Conservation (phyloP, 495 filamentous ascomycete species). For the Opeltia flavorubescens region DNA sequence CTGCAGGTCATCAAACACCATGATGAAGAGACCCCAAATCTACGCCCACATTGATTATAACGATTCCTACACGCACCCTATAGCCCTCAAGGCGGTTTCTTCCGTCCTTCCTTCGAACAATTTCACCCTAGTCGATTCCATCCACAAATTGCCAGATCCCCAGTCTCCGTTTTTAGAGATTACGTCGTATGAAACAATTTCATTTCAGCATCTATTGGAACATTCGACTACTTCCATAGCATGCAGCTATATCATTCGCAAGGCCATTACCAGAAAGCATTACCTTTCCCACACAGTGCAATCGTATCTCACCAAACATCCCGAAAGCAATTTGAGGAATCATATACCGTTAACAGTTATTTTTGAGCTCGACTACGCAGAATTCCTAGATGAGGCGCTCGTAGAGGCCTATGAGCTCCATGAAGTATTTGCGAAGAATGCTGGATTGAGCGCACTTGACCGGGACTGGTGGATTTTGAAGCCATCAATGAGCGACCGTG, state of each 20-base stretch:
- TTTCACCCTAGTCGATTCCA: constrained; percentile 30
- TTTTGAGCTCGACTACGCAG: constrained; percentile 91
- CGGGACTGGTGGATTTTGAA: constrained; percentile 97
- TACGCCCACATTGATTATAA: constrained; percentile 73
- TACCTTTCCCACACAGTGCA: constrained; percentile 68
- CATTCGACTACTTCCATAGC: constrained; percentile 45
- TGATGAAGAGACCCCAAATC: constrained; percentile 25
- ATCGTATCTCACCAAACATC: constrained; percentile 71
- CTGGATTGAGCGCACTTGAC: constrained; percentile 20
- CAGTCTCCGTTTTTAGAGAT: constrained; percentile 57
- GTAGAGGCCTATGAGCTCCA: constrained; percentile 76
- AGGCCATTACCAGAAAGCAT: constrained; percentile 95
- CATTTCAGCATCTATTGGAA: constrained; percentile 57
- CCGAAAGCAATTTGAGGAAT: constrained; percentile 46
- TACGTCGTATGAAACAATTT: constrained; percentile 69
- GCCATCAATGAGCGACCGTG: constrained; percentile 91
- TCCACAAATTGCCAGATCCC: constrained; percentile 28
- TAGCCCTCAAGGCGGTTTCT: constrained; percentile 59
- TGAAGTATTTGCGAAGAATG: constrained; percentile 58
- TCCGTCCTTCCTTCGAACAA: constrained; percentile 37
- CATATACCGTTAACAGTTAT: constrained; percentile 62
- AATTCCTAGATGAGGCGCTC: constrained; percentile 89
- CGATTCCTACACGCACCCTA: constrained; percentile 70
- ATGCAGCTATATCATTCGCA: constrained; percentile 86
- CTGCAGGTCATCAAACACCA: too few species aligned